phyloP scores from a whole-genome alignment of 139 green algal genomes.

The Diplosphaera chodatii region DNA sequence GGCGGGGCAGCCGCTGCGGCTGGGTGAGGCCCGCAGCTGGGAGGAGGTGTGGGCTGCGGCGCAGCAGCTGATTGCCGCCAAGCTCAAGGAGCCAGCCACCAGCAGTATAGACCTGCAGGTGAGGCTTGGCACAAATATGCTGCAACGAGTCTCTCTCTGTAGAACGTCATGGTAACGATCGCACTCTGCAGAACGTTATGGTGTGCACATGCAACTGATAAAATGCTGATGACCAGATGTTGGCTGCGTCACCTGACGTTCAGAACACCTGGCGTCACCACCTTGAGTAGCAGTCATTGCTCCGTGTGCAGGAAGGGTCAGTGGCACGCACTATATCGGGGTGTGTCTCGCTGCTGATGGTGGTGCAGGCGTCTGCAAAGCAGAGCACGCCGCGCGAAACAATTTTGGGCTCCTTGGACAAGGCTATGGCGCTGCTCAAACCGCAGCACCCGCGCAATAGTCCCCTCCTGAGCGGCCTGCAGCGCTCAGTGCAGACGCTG shows the following conservation, averaged over 20 bases:
- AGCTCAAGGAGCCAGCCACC: neutral
- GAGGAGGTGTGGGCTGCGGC: neutral
- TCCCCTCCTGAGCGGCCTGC: neutral
- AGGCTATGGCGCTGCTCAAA: neutral
- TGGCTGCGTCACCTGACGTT: too few relatives aligned
- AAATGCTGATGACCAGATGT: too few relatives aligned
- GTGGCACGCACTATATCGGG: constrained; percentile 17
- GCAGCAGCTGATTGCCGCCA: neutral
- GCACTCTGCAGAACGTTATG: too few relatives aligned
- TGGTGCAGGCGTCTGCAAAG: constrained; percentile 14
- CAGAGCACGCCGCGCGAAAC: neutral
- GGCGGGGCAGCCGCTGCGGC: too few relatives aligned
- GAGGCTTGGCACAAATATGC: too few relatives aligned
- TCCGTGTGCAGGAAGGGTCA: constrained; percentile 8
- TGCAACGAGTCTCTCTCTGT: too few relatives aligned
- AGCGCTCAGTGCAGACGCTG: neutral
- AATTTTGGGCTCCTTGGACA: neutral
- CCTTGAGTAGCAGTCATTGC: too few relatives aligned
- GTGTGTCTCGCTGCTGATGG: constrained; percentile 28
- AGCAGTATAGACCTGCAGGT: neutral
- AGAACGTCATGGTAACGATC: too few relatives aligned
- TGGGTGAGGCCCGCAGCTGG: neutral
- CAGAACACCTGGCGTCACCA: too few relatives aligned
- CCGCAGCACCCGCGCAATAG: neutral
- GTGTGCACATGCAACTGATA: too few relatives aligned